Percentiles rank a stretch among this genome's conserved stretches.
phyloP scores from a whole-genome alignment of 306 rosid species.

The Corylus americana region DNA sequence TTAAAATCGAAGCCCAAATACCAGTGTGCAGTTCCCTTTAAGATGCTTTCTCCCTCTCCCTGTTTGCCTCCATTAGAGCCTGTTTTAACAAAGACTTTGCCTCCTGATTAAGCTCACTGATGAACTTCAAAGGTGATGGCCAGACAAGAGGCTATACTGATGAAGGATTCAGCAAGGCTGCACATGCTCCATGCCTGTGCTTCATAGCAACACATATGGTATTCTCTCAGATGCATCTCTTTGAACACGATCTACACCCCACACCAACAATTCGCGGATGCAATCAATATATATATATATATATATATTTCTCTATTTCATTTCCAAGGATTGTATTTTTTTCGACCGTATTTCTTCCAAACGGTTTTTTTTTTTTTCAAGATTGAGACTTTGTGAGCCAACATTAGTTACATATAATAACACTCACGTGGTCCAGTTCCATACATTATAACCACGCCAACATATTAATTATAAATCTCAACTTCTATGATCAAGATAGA shows the following conservation, averaged over 20 bases:
- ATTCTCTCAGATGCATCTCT: constrained; percentile 94
- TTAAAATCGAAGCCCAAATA: too few relatives aligned
- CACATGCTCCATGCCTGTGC: constrained; percentile 72
- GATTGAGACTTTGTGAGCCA: too few relatives aligned
- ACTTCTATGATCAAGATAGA: too few relatives aligned
- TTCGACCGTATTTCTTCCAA: too few relatives aligned
- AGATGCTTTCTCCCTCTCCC: constrained; percentile 82
- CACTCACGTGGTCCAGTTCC: too few relatives aligned
- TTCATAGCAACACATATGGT: constrained; percentile 86
- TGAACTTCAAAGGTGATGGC: constrained; percentile 95
- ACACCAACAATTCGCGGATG: constrained; percentile 76
- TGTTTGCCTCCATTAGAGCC: constrained; percentile 83
- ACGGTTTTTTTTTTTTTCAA: too few relatives aligned
- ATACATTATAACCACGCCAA: too few relatives aligned
- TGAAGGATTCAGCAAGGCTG: constrained; percentile 85
- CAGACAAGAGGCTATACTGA: constrained; percentile 97
- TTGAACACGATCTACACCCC: constrained; percentile 98
- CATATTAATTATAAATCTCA: too few relatives aligned
- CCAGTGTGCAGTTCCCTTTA: constrained; percentile 57
- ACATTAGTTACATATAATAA: too few relatives aligned
- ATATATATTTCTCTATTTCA: too few relatives aligned
- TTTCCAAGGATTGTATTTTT: too few relatives aligned
- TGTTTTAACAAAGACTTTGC: constrained; percentile 79
- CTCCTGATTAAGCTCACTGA: constrained; percentile 81
- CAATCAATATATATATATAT: constrained; percentile 47